Conservation (phyloP, 345 rosid species). For the Corchorus olitorius region DNA sequence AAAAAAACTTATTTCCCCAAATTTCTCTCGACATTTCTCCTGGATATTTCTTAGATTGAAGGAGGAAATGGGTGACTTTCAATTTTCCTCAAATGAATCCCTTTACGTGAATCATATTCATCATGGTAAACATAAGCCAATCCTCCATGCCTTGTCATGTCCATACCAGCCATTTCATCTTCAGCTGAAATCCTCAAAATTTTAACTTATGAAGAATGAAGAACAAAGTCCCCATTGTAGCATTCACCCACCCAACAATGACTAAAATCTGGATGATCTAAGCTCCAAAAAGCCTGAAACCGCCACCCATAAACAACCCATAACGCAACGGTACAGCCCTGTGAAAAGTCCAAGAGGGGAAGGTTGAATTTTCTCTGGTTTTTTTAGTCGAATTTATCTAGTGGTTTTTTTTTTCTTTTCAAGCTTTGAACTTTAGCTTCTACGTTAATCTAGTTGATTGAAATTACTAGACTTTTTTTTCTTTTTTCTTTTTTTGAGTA, state of each 20-base stretch:
- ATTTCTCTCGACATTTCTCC: too few species aligned
- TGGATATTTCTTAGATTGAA: constrained; percentile 13
- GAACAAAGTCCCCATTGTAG: constrained; percentile 81
- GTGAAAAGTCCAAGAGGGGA: constrained; percentile 47
- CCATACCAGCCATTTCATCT: constrained; percentile 91
- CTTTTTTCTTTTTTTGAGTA: too few species aligned
- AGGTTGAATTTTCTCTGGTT: too few species aligned
- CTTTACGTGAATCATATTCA: constrained; percentile 46
- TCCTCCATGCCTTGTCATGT: constrained; percentile 84
- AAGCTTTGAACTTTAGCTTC: too few species aligned
- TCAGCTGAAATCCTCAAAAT: constrained; percentile 66
- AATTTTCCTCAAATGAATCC: constrained; percentile 39
- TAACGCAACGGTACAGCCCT: constrained; percentile 55
- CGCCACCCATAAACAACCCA: constrained; percentile 90
- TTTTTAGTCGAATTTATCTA: too few species aligned
- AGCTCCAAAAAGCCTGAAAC: constrained; percentile 75
- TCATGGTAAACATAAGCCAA: constrained; percentile 82
- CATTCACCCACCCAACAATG: constrained; percentile 79
- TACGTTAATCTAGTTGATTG: too few species aligned
- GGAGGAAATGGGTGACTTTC: constrained; percentile 39
- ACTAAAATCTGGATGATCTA: constrained; percentile 70
- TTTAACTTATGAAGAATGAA: constrained; percentile 51
- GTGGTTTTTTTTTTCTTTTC: too few species aligned
- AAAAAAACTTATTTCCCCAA: too few species aligned
- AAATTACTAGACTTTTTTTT: too few species aligned